Percentiles rank a stretch among this genome's conserved stretches.
These are phyloP conservation scores for Toxoplasma gondii DNA, from an alignment of 169 alveolate genomes.

Conservation along the genomic window DNA sequence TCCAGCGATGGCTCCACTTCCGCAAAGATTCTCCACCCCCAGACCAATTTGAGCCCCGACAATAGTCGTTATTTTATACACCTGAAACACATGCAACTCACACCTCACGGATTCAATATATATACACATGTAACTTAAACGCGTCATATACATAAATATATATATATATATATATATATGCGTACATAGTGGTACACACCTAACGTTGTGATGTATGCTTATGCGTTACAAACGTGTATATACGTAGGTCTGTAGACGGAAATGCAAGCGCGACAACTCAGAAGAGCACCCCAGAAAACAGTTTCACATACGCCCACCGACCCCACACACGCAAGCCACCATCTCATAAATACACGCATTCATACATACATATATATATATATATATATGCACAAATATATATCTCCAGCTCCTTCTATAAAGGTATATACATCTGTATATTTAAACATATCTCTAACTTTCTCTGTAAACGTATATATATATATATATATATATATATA, in stretches of 20 bases:
- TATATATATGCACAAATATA: neutral
- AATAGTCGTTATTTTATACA: constrained; percentile 70
- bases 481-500: neutral
- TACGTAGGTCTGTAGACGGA: no score
- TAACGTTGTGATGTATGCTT: no score
- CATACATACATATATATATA: neutral
- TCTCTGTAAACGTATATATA: no score
- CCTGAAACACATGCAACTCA: constrained; percentile 62
- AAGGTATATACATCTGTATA: neutral
- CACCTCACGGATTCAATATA: constrained; percentile 24
- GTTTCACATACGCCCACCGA: no score
- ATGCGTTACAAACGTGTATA: no score
- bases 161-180: no score
- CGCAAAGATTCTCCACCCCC: constrained; percentile 87
- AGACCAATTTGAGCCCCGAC: constrained; percentile 74
- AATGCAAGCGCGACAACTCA: no score
- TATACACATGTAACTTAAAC: neutral
- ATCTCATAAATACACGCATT: neutral
- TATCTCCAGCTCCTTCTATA: no score
- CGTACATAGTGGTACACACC: no score
- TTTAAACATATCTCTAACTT: no score
- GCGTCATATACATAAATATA: neutral
- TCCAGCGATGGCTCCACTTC: constrained; percentile 89
- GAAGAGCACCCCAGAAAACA: no score
- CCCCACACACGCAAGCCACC: neutral